These are phyloP conservation scores for Fomitopsis pulvina DNA, from an alignment of 768 basidiomycete species.

Conservation along the genomic window DNA sequence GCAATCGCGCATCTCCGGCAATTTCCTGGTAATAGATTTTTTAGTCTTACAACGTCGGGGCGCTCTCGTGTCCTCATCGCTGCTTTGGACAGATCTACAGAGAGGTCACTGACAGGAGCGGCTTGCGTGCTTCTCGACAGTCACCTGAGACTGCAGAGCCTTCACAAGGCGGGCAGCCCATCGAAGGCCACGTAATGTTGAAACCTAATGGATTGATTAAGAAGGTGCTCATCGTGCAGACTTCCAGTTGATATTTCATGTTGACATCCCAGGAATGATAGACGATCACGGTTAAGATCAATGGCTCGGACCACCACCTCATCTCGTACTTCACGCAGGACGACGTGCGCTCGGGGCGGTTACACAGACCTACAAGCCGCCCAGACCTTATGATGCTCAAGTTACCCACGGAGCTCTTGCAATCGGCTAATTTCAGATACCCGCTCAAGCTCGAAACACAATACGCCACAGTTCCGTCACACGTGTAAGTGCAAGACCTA, in stretches of 20 bases:
- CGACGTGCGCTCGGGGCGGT: slow-evolving; percentile 62
- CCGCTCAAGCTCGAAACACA: slow-evolving; percentile 76
- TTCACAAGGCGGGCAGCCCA: not conserved
- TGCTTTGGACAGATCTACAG: slow-evolving; percentile 58
- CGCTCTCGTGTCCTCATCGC: not conserved
- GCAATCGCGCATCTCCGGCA: slow-evolving; percentile 77
- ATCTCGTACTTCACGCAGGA: slow-evolving; percentile 81
- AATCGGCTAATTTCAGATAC: slow-evolving; percentile 75
- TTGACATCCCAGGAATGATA: slow-evolving; percentile 22
- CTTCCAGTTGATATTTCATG: not conserved
- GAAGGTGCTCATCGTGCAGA: slow-evolving; percentile 40
- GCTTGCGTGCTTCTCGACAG: not conserved
- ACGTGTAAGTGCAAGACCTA: slow-evolving; percentile 42
- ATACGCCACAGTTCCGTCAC: slow-evolving; percentile 57
- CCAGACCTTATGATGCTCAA: slow-evolving; percentile 66
- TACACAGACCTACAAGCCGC: slow-evolving; percentile 64
- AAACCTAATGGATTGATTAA: slow-evolving; percentile 67
- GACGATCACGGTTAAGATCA: slow-evolving; percentile 83
- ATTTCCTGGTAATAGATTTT: slow-evolving; percentile 69
- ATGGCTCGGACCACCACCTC: slow-evolving; percentile 75
- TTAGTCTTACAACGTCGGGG: not conserved
- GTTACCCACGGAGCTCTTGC: slow-evolving; percentile 74
- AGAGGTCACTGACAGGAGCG: slow-evolving; percentile 65
- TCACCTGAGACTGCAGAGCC: not conserved
- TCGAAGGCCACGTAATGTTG: slow-evolving; percentile 16